Conservation (phyloP, 2,329 filamentous ascomycete genomes). For the Cyclaneusma minus region DNA sequence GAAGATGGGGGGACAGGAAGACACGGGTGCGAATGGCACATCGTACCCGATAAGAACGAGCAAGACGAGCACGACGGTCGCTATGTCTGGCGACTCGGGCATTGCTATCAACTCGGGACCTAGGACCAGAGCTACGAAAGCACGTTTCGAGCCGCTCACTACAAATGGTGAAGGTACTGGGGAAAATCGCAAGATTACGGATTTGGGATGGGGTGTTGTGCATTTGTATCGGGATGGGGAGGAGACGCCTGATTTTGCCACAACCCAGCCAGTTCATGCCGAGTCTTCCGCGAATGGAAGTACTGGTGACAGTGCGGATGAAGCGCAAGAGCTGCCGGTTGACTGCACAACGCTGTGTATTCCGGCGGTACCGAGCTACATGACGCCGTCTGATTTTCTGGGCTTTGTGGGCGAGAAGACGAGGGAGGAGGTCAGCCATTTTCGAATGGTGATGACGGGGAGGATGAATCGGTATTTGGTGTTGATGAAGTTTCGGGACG, state of each 20-base stretch:
- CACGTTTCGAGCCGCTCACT: slow-evolving; percentile 57
- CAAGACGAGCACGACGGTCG: slow-evolving; percentile 25
- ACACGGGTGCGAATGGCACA: slow-evolving; percentile 2
- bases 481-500: slow-evolving; percentile 79
- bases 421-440: slow-evolving; percentile 76
- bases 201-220: slow-evolving; percentile 82
- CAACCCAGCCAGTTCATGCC: not conserved
- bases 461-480: slow-evolving; percentile 87
- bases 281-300: not conserved
- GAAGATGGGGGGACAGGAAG: slow-evolving; percentile 13
- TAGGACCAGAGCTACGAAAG: slow-evolving; percentile 55
- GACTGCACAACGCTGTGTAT: slow-evolving; percentile 85
- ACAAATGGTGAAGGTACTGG: slow-evolving; percentile 29
- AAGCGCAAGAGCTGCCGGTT: slow-evolving; percentile 25
- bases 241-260: slow-evolving; percentile 45
- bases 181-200: slow-evolving; percentile 60
- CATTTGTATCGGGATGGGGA: slow-evolving; percentile 82
- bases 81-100: slow-evolving; percentile 24
- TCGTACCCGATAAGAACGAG: slow-evolving; percentile 18
- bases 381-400: slow-evolving; percentile 79
- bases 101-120: slow-evolving; percentile 12
- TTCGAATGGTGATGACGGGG: slow-evolving; percentile 83
- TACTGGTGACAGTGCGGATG: not conserved
- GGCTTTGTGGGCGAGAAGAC: slow-evolving; percentile 85
- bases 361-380: slow-evolving; percentile 84